These are phyloP conservation scores for Arxiozyma slooffiae DNA, from an alignment of 1,139 yeast genomes.

Conservation along the genomic window DNA sequence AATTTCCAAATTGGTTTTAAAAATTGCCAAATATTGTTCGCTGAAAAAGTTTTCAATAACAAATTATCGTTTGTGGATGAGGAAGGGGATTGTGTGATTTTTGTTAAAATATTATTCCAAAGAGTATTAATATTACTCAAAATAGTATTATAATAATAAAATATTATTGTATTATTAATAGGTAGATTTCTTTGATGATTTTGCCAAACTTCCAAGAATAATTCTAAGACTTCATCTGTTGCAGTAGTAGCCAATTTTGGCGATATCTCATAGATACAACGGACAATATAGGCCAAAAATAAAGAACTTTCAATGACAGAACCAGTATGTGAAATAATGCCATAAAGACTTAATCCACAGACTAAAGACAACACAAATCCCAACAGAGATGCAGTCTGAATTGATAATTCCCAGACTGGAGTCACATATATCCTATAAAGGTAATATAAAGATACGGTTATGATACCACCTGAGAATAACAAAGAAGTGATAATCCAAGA, in stretches of 20 bases:
- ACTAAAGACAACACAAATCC: constrained; percentile 79
- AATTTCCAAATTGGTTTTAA: constrained; percentile 35
- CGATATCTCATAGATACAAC: constrained; percentile 83
- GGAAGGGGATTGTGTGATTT: not conserved
- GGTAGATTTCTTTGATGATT: constrained; percentile 24
- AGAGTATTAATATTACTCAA: constrained; percentile 20
- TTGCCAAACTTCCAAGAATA: constrained; percentile 33
- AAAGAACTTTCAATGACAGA: constrained; percentile 82
- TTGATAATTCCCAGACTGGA: constrained; percentile 53
- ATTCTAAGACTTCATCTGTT: constrained; percentile 33
- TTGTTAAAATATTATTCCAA: constrained; percentile 19
- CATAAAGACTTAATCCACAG: constrained; percentile 65
- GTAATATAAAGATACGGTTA: constrained; percentile 68
- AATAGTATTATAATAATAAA: constrained; percentile 20
- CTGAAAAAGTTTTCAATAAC: not conserved
- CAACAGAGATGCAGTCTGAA: constrained; percentile 67
- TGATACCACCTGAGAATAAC: constrained; percentile 61
- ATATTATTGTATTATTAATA: constrained; percentile 24
- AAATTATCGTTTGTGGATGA: constrained; percentile 9
- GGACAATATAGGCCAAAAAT: constrained; percentile 80
- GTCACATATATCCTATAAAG: constrained; percentile 75
- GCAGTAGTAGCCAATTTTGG: constrained; percentile 57
- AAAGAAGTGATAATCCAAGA: constrained; percentile 73
- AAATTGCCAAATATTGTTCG: constrained; percentile 27
- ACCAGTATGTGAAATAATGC: constrained; percentile 74